A percentile compares a stretch with the other conserved stretches of the same genome.
Conservation (phyloP, 495 filamentous ascomycete species). For the Daldinia bambusicola region DNA sequence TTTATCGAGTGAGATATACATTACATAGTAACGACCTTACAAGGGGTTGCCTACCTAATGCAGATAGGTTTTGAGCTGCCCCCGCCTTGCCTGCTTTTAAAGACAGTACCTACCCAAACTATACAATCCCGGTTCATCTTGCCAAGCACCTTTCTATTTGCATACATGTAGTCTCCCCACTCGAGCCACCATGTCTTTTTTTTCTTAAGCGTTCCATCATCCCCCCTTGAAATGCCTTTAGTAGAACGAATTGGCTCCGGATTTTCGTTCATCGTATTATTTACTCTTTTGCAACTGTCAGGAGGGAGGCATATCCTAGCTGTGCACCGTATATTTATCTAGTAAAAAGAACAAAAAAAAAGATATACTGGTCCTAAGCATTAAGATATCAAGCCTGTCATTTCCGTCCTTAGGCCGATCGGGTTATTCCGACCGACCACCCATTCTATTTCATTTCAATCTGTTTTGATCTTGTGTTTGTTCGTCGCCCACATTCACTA, state of each 20-base stretch:
- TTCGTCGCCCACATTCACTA: conserved; percentile 15
- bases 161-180: conserved; percentile 29
- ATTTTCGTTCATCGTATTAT: conserved; percentile 16
- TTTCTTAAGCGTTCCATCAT: conserved; percentile 29
- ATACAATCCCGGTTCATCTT: conserved; percentile 1
- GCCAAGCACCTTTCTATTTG: conserved; percentile 5
- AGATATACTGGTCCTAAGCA: conserved; percentile 19
- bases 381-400: conserved; percentile 8
- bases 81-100: conserved; percentile 8
- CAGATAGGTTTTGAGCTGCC: conserved; percentile 21
- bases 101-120: background rate
- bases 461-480: conserved; percentile 24
- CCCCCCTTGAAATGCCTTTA: conserved; percentile 39
- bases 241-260: conserved; percentile 13
- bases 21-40: background rate
- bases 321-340: conserved; percentile 19
- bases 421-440: conserved; percentile 40
- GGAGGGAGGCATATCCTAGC: conserved; percentile 17
- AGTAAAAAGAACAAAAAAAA: background rate
- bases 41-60: conserved; percentile 2
- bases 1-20: conserved; percentile 16
- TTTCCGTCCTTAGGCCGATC: conserved; percentile 20
- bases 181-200: conserved; percentile 41
- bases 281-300: conserved; percentile 6
- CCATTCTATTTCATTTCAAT: conserved; percentile 14